Conservation (phyloP, 1,284 basidiomycete species). For the Xerocomus cyaneibrunnescens region DNA sequence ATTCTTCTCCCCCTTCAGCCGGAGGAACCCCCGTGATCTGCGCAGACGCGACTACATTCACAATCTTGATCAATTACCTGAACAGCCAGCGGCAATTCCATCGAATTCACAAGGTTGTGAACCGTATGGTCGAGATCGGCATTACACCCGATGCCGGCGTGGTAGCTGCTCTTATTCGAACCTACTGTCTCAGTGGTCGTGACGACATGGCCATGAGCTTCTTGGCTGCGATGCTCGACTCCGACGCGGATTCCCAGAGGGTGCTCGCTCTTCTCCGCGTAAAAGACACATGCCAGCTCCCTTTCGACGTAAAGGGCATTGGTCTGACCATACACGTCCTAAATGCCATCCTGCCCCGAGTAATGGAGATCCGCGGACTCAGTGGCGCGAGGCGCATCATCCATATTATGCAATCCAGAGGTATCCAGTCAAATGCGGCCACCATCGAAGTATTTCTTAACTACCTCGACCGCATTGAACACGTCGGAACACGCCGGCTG, state of each 20-base stretch:
- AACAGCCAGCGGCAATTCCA: conserved; percentile 45
- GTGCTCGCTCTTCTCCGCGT: conserved; percentile 29
- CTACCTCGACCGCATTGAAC: conserved; percentile 45
- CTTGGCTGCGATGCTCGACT: conserved; percentile 46
- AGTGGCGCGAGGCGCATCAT: conserved; percentile 45
- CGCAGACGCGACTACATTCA: conserved; percentile 61
- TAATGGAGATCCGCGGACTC: conserved; percentile 49
- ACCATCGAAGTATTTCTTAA: conserved; percentile 56
- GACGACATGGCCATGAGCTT: conserved; percentile 50
- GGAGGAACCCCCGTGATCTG: conserved; percentile 22
- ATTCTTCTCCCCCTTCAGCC: conserved; percentile 5
- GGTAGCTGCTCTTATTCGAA: conserved; percentile 54
- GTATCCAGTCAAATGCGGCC: conserved; percentile 48
- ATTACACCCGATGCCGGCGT: conserved; percentile 48
- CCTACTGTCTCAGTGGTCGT: conserved; percentile 49
- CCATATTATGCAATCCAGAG: conserved; percentile 51
- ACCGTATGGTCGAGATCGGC: conserved; percentile 45
- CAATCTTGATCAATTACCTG: conserved; percentile 60
- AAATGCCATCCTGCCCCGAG: conserved; percentile 56
- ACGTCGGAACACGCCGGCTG: conserved; percentile 44
- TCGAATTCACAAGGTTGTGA: conserved; percentile 47
- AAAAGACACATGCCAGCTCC: conserved; percentile 19
- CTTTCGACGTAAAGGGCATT: conserved; percentile 39
- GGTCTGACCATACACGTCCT: conserved; percentile 50
- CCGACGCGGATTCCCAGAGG: conserved; percentile 20